Base-by-base conservation (phyloP, 768 basidiomycete genomes). In the Exidia glandulosa region DNA sequence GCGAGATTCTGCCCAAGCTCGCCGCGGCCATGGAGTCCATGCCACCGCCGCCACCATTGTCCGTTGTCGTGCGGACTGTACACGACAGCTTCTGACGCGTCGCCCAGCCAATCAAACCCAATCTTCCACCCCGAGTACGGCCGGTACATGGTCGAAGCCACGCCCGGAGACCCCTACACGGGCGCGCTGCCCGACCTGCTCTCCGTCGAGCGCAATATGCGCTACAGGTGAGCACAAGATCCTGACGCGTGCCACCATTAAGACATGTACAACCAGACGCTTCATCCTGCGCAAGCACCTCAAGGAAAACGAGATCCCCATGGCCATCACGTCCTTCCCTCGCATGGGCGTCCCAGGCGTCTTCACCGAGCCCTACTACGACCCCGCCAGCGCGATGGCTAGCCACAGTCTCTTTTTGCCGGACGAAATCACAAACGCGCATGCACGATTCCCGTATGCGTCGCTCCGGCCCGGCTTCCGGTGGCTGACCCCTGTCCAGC, bases 61-160 rank as follows among this genome's bases (percentile, higher is more conserved):
- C 47, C 47, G 23, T 6, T 10, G 47, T 9, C 7, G 41, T 27
- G 25, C 16, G 31, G 5, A 31, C 16, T 41, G 60, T 30, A 32
- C 33, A 57, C 55, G 48, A 45, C 25, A 25, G 19, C 30, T 45
- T 48, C 47, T 65, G 54, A 12, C 55, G 64, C 55, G 9, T 57
- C 50, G 52, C 62, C 37, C 61, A 92, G 88, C 41, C 75, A 84
- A 47, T 77, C 85, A 2, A 81, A 91, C 29, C 96, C 96, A 2
- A 88, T 86, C 12, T 98, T 94, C 68, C 96, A 98, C 69, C 95
- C 95, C 16, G 96, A 99, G 72, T 99, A 96, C 75, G 96, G 96
- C 45, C 82, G 94, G 45, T 98, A 90, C 76, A 99, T 99, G 96
- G 80, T 99, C 57, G 96, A 99, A 71, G 93, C 93, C 2, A 99